These are phyloP conservation scores for Ascomycota sp. DNA, from an alignment of 2,329 filamentous ascomycete species.

Conservation along the genomic window DNA sequence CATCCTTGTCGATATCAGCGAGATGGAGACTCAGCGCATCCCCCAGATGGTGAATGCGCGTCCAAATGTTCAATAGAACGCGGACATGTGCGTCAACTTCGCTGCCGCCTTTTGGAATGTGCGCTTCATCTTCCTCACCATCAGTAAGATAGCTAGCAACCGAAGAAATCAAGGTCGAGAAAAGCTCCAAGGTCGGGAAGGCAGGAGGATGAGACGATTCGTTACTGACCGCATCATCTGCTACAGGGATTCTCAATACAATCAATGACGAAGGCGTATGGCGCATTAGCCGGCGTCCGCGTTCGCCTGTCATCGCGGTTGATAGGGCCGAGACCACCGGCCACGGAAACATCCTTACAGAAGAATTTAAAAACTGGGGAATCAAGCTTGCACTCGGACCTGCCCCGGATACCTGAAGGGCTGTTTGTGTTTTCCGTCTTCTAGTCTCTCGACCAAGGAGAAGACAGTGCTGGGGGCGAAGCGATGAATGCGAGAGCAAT, in stretches of 20 bases:
- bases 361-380: slow-evolving; percentile 59
- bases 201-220: no score
- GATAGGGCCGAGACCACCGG: slow-evolving; percentile 54
- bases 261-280: slow-evolving; percentile 59
- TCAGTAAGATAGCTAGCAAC: no score
- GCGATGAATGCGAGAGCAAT: no score
- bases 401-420: slow-evolving; percentile 3
- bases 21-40: slow-evolving; percentile 61
- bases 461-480: no score
- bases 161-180: no score
- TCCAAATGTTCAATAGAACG: slow-evolving; percentile 61
- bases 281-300: slow-evolving; percentile 49
- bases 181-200: no score
- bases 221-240: not conserved
- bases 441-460: no score
- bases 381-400: slow-evolving; percentile 28
- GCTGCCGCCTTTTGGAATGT: slow-evolving; percentile 62
- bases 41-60: slow-evolving; percentile 52
- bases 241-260: slow-evolving; percentile 38
- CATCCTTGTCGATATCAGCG: slow-evolving; percentile 49
- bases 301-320: slow-evolving; percentile 48
- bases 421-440: not conserved
- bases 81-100: slow-evolving; percentile 86
- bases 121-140: no score
- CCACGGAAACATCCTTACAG: slow-evolving; percentile 55